Base-by-base conservation (phyloP, 495 filamentous ascomycete genomes). In the Aspergillus steynii region DNA sequence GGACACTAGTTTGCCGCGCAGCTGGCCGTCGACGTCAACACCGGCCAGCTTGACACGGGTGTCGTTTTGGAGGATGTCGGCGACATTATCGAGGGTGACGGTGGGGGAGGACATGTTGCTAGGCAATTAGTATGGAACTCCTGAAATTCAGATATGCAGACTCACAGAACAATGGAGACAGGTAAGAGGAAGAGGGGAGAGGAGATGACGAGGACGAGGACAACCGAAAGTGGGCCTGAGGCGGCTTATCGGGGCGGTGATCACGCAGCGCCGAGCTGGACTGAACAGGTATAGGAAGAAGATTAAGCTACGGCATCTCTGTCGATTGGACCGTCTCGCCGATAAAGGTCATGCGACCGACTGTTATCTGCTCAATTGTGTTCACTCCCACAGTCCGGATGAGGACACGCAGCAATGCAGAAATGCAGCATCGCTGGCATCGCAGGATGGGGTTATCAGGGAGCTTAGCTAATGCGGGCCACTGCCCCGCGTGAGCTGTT, bases 1-100 rank as follows among this genome's bases (percentile, higher is more conserved):
- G 63, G 92, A 91, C 69, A 97, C 88, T 42, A 97, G 83, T 74
- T 97, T 97, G 50, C 93, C 93, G 5, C 93, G 90, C 5, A 96
- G 83, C 31, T 88, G 81, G 61, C 93, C 93, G 74, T 97, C 93
- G 64, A 91, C 88, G 73, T 97, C 93, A 58, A 93, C 72, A 20
- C 92, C 93, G 15, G 89, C 92, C 49, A 97, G 81, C 72, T 96
- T 97, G 74, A 96, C 90, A 55, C 87, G 87, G 66, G 80, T 87
- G 74, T 97, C 93, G 69, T 89, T 64, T 61, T 75, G 69, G 10
- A 96, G 84, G 32, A 93, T 72, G 26, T 74, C 70, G 2, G 87
- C 81, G 59, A 82, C 62, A 34, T 58, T 61, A 48, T 72, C 68
- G 5, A 68, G 52, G 20, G 70, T 71, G 32, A 73, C 60, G 25